Conservation (phyloP, 2,329 filamentous ascomycete species). For the Scedosporium aurantiacum region DNA sequence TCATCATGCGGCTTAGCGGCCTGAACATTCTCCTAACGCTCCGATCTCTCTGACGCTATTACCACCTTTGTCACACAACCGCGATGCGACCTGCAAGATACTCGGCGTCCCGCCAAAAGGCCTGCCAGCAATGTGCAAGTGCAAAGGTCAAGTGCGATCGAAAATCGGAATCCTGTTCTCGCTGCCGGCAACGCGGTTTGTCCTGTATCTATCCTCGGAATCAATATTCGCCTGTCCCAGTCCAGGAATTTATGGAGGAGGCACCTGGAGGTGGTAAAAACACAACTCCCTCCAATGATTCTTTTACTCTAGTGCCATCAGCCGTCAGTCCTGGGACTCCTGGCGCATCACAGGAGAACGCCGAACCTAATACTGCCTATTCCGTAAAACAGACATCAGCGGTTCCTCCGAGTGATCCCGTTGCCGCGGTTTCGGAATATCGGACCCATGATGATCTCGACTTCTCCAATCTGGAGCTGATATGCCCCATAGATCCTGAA, state of each 20-base stretch:
- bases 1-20: too few species aligned
- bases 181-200: slow-evolving; percentile 20
- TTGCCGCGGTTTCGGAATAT: not conserved
- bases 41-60: too few species aligned
- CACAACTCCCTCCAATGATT: too few species aligned
- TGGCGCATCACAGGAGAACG: too few species aligned
- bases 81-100: slow-evolving; percentile 16
- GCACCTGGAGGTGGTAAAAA: not conserved
- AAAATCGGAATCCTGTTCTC: slow-evolving; percentile 18
- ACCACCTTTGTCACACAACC: too few species aligned
- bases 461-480: slow-evolving; percentile 24
- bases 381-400: not conserved
- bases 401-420: too few species aligned
- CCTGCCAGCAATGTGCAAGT: slow-evolving; percentile 24
- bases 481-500: slow-evolving; percentile 34
- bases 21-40: too few species aligned
- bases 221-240: not conserved
- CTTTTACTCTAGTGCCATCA: too few species aligned
- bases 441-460: slow-evolving; percentile 13
- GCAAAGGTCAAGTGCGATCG: slow-evolving; percentile 31
- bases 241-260: not conserved
- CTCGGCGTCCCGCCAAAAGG: slow-evolving; percentile 26
- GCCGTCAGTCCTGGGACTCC: too few species aligned
- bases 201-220: slow-evolving; percentile 18
- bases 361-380: too few species aligned